Conservation (phyloP, 192 early-diverging fungal species). For the Coemansia sp. region DNA sequence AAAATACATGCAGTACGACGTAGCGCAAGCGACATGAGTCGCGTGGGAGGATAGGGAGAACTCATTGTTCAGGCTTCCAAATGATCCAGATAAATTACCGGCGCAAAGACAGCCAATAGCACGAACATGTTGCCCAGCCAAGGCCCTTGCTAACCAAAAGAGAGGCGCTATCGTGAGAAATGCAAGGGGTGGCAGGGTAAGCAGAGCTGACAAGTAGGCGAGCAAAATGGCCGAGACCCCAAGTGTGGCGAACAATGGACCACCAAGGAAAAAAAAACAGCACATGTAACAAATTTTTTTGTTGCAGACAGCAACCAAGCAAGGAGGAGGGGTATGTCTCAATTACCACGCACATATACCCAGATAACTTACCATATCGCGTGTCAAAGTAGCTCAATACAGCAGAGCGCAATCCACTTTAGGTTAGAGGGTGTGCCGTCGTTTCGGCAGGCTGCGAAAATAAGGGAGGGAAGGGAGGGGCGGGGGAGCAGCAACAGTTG, state of each 20-base stretch:
- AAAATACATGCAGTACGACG: background rate
- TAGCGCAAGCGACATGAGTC: background rate
- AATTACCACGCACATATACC: background rate
- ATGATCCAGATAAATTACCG: constrained; percentile 1
- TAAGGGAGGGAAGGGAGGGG: constrained; percentile 1
- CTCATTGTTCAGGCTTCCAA: constrained; percentile 4
- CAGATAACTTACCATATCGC: constrained; percentile 13
- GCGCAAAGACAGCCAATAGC: constrained; percentile 8
- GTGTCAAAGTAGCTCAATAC: constrained; percentile 6
- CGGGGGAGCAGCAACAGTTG: background rate
- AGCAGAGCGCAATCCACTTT: background rate
- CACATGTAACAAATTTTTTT: background rate
- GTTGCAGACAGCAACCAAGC: background rate
- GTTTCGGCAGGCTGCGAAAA: background rate
- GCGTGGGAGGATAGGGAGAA: background rate
- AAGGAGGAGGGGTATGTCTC: background rate
- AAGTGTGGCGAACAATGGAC: constrained; percentile 6
- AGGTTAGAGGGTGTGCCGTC: background rate
- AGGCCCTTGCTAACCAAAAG: background rate
- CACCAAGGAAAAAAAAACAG: background rate
- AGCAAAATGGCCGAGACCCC: constrained; percentile 1
- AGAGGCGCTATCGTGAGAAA: constrained; percentile 4
- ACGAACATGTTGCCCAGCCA: background rate
- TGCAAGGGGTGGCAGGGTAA: background rate
- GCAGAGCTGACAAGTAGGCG: background rate